Evolutionary conservation across 106 monocot genomes (phyloP).

Genomic region (Narthecium ossifragum): DNA sequence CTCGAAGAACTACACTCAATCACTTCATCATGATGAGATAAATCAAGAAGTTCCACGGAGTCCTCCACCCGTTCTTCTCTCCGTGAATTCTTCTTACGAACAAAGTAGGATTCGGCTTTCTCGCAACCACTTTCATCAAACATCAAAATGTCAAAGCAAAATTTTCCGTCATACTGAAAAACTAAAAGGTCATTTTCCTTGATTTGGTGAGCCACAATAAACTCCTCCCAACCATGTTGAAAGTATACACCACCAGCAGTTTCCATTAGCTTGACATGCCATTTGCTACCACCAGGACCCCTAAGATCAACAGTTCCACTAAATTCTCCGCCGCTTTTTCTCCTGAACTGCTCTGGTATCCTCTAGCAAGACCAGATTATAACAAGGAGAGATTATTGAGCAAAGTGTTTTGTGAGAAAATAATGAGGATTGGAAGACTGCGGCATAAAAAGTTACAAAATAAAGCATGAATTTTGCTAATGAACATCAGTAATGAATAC

Average conservation of each 20-base stretch:
- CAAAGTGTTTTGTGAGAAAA: too few relatives aligned
- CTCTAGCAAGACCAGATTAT: neutral
- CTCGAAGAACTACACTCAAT: conserved; percentile 6
- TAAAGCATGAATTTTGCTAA: neutral
- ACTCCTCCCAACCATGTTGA: neutral
- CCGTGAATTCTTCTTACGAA: neutral
- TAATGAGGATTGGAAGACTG: too few relatives aligned
- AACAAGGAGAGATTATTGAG: too few relatives aligned
- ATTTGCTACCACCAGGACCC: neutral
- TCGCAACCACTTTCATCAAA: neutral
- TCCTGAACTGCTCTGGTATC: neutral
- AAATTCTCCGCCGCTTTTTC: neutral
- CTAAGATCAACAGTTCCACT: neutral
- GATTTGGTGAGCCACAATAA: neutral
- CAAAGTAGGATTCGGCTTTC: neutral
- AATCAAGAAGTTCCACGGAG: conserved; percentile 10
- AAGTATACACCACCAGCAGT: neutral
- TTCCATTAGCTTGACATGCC: neutral
- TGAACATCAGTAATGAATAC: neutral
- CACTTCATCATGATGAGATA: neutral
- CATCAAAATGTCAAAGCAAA: neutral
- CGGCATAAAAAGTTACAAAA: neutral
- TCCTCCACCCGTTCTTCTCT: neutral
- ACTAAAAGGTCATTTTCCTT: neutral
- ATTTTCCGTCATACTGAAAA: neutral